A percentile compares a stretch with the other conserved stretches of the same genome.
These are phyloP conservation scores for Botrytis deweyae DNA, from an alignment of 2,329 filamentous ascomycete species.

Conservation along the genomic window DNA sequence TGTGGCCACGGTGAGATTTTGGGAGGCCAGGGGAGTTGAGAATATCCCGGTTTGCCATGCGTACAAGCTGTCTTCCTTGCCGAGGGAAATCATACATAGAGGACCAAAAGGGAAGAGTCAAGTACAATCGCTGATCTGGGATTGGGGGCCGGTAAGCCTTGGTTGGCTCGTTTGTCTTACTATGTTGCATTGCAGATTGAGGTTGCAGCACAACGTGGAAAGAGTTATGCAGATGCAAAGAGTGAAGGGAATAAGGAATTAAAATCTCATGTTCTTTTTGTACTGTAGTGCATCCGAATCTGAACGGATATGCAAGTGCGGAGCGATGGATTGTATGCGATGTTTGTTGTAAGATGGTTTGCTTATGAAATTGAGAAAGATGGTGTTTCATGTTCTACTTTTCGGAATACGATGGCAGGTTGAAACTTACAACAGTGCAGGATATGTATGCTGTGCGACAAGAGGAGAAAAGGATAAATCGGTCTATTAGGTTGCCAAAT, in stretches of 20 bases:
- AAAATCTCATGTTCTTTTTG: constrained; percentile 1
- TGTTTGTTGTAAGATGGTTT: constrained; percentile 13
- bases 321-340: neutral
- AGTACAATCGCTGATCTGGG: constrained; percentile 6
- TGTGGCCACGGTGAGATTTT: constrained; percentile 21
- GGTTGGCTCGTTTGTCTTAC: constrained; percentile 9
- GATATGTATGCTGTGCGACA: neutral
- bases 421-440: neutral
- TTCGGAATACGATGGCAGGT: neutral
- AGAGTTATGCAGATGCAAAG: constrained; percentile 10
- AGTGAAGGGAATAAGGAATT: neutral
- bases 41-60: constrained; percentile 22
- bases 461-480: neutral
- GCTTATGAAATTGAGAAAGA: neutral
- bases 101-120: neutral
- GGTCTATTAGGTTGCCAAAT: neutral
- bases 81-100: neutral
- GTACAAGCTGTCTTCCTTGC: neutral
- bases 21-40: neutral
- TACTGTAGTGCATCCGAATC: neutral
- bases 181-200: constrained; percentile 12
- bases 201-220: constrained; percentile 19
- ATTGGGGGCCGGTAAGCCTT: constrained; percentile 9
- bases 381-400: constrained; percentile 9
- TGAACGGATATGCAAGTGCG: constrained; percentile 12